These are phyloP conservation scores for Bruguiera parviflora DNA, from an alignment of 345 rosid genomes.

Conservation along the genomic window DNA sequence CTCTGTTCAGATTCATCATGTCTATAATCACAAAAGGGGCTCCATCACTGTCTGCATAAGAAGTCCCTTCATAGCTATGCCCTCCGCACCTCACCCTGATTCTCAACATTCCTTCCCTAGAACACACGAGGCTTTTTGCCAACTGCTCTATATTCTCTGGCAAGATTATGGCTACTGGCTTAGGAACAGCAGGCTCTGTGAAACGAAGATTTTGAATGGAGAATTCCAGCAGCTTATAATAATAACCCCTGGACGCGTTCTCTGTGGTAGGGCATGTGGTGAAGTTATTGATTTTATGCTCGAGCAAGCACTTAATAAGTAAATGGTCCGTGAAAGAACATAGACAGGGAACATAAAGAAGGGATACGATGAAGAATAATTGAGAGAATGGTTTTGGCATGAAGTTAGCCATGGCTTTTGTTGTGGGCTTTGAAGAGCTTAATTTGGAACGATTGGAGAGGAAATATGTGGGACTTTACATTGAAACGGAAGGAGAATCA, in stretches of 20 bases:
- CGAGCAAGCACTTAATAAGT: constrained; percentile 38
- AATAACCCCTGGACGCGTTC: constrained; percentile 16
- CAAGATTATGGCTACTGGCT: constrained; percentile 23
- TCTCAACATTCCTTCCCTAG: constrained; percentile 6
- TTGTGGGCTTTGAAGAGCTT: not conserved
- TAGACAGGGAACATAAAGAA: not conserved
- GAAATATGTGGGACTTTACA: not conserved
- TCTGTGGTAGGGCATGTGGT: constrained; percentile 30
- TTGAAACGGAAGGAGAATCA: constrained; percentile 27
- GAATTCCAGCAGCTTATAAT: constrained; percentile 40
- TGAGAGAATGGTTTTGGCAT: constrained; percentile 1
- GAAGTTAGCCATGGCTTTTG: constrained; percentile 7
- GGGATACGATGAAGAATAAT: not conserved
- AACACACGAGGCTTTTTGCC: constrained; percentile 10
- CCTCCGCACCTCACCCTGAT: constrained; percentile 27
- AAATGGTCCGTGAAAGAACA: constrained; percentile 10
- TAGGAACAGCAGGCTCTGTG: not conserved
- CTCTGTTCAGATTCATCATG: constrained; percentile 25
- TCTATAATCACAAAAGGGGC: constrained; percentile 19
- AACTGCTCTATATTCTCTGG: constrained; percentile 16
- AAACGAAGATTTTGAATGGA: constrained; percentile 32
- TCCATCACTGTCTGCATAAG: not conserved
- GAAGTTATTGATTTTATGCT: constrained; percentile 38
- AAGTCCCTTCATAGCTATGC: constrained; percentile 31
- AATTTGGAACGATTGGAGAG: not conserved